phyloP scores from a whole-genome alignment of 2,329 filamentous ascomycete species.

The Seiridium unicorne region DNA sequence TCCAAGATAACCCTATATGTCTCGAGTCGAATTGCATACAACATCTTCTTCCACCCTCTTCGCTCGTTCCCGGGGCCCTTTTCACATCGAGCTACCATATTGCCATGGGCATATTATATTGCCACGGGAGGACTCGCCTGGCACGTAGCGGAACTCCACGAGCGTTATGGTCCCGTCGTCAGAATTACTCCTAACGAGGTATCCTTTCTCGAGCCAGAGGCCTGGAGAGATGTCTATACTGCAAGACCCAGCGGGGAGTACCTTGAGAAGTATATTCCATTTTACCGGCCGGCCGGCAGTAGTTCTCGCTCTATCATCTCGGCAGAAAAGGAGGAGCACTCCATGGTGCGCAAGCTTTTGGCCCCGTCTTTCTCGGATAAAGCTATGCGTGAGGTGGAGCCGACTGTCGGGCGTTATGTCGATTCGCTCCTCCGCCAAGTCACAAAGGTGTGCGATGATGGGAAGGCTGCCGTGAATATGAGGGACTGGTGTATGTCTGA shows the following conservation, averaged over 20 bases:
- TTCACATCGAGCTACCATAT: neutral
- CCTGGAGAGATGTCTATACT: neutral
- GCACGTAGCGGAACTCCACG: neutral
- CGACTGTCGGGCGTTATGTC: neutral
- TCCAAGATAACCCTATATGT: neutral
- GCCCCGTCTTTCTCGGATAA: neutral
- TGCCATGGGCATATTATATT: neutral
- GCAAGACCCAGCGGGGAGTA: neutral
- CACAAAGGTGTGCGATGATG: neutral
- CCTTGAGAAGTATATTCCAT: neutral
- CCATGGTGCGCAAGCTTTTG: neutral
- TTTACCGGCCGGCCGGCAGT: neutral
- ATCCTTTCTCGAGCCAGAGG: neutral
- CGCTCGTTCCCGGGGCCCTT: neutral
- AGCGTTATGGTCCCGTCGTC: neutral
- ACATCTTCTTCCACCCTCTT: neutral
- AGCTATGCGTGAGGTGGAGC: neutral
- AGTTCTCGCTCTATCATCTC: neutral
- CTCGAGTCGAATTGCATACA: neutral
- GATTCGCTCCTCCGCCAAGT: neutral
- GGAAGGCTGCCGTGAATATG: neutral
- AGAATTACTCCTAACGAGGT: neutral
- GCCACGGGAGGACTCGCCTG: neutral
- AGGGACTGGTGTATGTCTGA: neutral
- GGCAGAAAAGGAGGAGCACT: neutral